phyloP scores from a whole-genome alignment of 2,329 filamentous ascomycete species.

The Macrophomina pseudophaseolina region DNA sequence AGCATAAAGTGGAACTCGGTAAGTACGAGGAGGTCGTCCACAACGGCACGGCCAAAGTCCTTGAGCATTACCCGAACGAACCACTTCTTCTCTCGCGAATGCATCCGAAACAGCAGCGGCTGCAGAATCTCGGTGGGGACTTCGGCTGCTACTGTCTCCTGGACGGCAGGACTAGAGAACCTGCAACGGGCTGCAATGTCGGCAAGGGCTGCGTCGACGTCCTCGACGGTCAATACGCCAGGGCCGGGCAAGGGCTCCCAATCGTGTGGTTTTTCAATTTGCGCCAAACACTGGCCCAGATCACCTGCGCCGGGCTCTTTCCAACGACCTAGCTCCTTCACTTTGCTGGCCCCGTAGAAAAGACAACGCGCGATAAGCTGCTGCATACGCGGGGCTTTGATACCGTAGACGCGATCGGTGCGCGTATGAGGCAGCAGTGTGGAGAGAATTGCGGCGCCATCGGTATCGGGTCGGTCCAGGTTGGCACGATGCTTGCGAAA shows the following conservation, averaged over 20 bases:
- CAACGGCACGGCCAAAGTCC: slow-evolving; percentile 68
- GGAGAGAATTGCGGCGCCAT: slow-evolving; percentile 71
- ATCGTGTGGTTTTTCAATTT: slow-evolving; percentile 65
- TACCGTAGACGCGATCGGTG: slow-evolving; percentile 76
- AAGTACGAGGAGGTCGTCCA: slow-evolving; percentile 65
- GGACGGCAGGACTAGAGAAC: slow-evolving; percentile 68
- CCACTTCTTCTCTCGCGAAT: slow-evolving; percentile 81
- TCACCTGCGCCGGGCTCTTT: slow-evolving; percentile 65
- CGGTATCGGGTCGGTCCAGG: slow-evolving; percentile 63
- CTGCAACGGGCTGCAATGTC: slow-evolving; percentile 69
- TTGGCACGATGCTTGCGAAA: slow-evolving; percentile 66
- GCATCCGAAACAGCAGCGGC: slow-evolving; percentile 63
- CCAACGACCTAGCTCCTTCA: slow-evolving; percentile 68
- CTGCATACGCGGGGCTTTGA: slow-evolving; percentile 67
- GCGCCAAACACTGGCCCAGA: slow-evolving; percentile 72
- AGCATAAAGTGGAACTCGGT: slow-evolving; percentile 70
- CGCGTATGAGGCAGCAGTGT: slow-evolving; percentile 77
- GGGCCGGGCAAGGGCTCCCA: slow-evolving; percentile 42
- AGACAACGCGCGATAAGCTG: slow-evolving; percentile 71
- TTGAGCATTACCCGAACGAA: slow-evolving; percentile 81
- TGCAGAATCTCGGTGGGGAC: slow-evolving; percentile 51
- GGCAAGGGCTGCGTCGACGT: slow-evolving; percentile 72
- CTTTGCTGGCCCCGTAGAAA: slow-evolving; percentile 66
- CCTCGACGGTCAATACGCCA: slow-evolving; percentile 67
- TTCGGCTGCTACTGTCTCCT: slow-evolving; percentile 33